Base-by-base conservation (phyloP, 2,329 filamentous ascomycete genomes). In the Passalora sequoiae region DNA sequence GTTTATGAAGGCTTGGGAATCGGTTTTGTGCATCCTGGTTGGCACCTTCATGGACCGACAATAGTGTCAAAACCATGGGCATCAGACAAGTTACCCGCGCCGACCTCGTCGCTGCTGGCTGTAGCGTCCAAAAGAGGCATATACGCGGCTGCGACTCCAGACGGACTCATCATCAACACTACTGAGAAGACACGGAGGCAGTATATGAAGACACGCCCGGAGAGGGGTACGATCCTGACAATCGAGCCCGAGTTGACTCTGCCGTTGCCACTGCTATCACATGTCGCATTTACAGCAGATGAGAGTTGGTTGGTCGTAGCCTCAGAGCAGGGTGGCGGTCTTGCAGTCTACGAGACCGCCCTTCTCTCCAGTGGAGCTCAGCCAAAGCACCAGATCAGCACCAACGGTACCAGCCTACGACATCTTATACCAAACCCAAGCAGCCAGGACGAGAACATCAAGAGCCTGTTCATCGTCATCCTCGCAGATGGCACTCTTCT, bases 231-330 rank as follows among this genome's bases (percentile, higher is more conserved):
- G 37, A 27, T 16, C 40, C 49, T 40, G 28, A 44, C 10, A 75
- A 71, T 54, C 59, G 63, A 42, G 81, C 83, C 49, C 75, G 74
- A 89, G 50, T 70, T 84, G 42, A 80, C 84, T 50, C 76, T 97
- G 5, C 72, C 81, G 1, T 75, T 94, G 58, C 78, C 85, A 59
- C 81, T 84, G 55, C 77, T 95, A 41, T 94, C 88, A 8, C 92
- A 98, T 64, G 74, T 98, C 15, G 81, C 83, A 12, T 98, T 98
- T 64, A 91, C 88, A 1, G 78, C 86, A n/a, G 86, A 94, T 58
- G 94, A 96, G 62, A 80, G 80, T 56, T 88, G 84, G 55, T 71
- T 98, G 47, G 77, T 95, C 25, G 72, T 96, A 19, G 88, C 87
- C 8, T 86, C 87, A 2, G 86, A 95, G 65, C 73, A 77, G 42